Evolutionary conservation across 1,284 basidiomycete species (phyloP), one percentile per base, ranked within the genome.

Genomic region (Pyrrhoderma lamaoense): DNA sequence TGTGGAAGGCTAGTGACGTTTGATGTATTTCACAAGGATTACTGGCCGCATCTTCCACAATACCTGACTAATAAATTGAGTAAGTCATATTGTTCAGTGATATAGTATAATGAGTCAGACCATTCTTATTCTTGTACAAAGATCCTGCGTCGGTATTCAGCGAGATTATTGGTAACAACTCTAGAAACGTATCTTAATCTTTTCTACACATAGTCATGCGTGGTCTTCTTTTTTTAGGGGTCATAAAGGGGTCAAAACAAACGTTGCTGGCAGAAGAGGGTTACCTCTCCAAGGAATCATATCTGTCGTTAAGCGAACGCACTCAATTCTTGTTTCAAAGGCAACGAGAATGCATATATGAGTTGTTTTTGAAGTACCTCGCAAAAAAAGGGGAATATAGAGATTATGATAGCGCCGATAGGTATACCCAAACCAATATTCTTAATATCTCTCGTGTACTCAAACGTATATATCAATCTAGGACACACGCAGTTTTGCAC

Each of bases 31-130:
- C 53, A 70, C 8, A 60, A 67, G 23, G 60, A 67, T 0, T 87
- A 85, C 59, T 88, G 85, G 86, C 69, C 73, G 1, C 79, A 76
- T 58, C 79, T 86, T 45, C 67, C 79, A 1, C 75, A 82, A 54
- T 49, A 62, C 0, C 62, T 81, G 27, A 77, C 70, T 0, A 82
- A 79, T 57, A 70, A 70, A 3, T 65, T 85, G 16, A 76, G 82
- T 82, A 49, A n/a, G 25, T 18, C 45, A 35, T 22, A n/a, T 23
- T 2, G 51, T 21, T 34, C 14, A 34, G 2, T 8, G 5, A 5
- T 31, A 11, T 31, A 31, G 5, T 5, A 5, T 31, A 5, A 31
- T 5, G 5, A 5, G 27, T 31, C 27, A 5, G 27, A 31, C 5
- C 5, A 31, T 5, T 11, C 27, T 31, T n/a, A n/a, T n/a, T n/a